A percentile compares a stretch with the other conserved stretches of the same genome.
Conservation (phyloP, 2,329 filamentous ascomycete species). For the Fusarium sulawesiense region DNA sequence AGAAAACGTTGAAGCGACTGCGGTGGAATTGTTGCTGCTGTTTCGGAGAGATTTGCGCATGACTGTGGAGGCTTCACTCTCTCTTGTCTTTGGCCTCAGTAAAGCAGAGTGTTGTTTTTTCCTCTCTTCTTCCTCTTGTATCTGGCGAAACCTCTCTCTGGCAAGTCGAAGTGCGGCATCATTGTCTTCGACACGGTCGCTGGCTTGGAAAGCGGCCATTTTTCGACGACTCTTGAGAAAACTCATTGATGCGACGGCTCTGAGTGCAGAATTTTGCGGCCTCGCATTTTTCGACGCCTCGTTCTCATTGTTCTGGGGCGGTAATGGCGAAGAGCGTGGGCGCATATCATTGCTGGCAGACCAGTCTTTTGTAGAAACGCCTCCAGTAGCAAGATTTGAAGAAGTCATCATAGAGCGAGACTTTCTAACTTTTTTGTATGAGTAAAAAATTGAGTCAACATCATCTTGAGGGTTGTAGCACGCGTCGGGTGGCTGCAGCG, state of each 20-base stretch:
- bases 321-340: constrained; percentile 14
- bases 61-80: constrained; percentile 49
- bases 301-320: constrained; percentile 46
- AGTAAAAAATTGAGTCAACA: constrained; percentile 59
- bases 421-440: constrained; percentile 63
- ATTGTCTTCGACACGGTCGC: constrained; percentile 42
- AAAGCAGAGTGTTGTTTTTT: constrained; percentile 58
- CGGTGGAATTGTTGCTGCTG: constrained; percentile 56
- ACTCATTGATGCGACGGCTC: constrained; percentile 67
- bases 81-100: constrained; percentile 55
- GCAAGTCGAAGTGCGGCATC: constrained; percentile 53
- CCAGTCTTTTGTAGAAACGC: constrained; percentile 24
- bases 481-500: constrained; percentile 52
- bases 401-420: constrained; percentile 66
- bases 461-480: constrained; percentile 62
- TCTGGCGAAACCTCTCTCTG: constrained; percentile 52
- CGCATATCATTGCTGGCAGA: constrained; percentile 14
- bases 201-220: constrained; percentile 30
- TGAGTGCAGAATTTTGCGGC: constrained; percentile 45
- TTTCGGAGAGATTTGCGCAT: constrained; percentile 64
- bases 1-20: constrained; percentile 49
- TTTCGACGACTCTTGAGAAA: constrained; percentile 56
- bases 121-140: constrained; percentile 51
- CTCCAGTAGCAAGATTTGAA: constrained; percentile 31
- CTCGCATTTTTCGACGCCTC: constrained; percentile 29